Evolutionary conservation across 176 grass and related monocot genomes (phyloP).

Genomic region (Oryza punctata): DNA sequence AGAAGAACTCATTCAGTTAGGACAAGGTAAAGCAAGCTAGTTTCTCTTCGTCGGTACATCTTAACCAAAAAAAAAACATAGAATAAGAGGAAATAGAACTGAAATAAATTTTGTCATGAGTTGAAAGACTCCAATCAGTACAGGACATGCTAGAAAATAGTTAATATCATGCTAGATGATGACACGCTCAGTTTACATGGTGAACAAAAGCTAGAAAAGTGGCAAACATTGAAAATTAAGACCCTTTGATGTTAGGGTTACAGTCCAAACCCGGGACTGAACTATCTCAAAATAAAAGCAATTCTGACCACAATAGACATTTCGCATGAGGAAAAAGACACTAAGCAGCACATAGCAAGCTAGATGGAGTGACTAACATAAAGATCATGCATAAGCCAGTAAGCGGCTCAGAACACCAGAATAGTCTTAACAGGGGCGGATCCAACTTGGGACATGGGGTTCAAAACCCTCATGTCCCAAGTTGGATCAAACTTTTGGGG

Average conservation of each 20-base stretch:
- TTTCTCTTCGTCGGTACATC: background rate
- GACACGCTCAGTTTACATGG: background rate
- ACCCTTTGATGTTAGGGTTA: background rate
- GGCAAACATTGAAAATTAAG: background rate
- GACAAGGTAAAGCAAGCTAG: background rate
- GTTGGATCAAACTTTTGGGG: too few species aligned
- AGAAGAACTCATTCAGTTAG: constrained; percentile 31
- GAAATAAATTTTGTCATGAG: background rate
- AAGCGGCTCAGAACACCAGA: background rate
- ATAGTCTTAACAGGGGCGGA: background rate
- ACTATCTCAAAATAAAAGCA: background rate
- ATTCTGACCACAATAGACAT: background rate
- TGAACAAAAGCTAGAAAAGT: background rate
- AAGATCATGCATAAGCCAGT: background rate
- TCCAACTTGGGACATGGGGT: too few species aligned
- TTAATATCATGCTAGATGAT: background rate
- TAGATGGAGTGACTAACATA: background rate
- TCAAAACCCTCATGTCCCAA: too few species aligned
- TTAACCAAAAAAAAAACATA: background rate
- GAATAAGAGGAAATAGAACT: background rate
- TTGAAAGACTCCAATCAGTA: background rate
- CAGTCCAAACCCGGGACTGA: background rate
- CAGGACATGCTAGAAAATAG: background rate
- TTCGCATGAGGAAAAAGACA: background rate
- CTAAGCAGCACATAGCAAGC: background rate